These are phyloP conservation scores for Cystobasidium onofrii DNA, from an alignment of 768 basidiomycete genomes.

Conservation along the genomic window DNA sequence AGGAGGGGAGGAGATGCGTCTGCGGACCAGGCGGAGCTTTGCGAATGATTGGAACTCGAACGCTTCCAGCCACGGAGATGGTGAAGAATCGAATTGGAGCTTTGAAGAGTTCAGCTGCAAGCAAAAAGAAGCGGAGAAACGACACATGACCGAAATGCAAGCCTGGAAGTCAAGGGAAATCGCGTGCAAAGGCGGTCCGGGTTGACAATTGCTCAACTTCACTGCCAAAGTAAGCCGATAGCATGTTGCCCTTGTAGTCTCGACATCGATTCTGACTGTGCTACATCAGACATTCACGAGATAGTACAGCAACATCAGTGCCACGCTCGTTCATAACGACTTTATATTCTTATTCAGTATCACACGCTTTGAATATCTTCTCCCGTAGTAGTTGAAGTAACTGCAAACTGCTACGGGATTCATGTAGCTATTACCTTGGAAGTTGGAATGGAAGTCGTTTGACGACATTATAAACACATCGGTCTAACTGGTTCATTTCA, in stretches of 20 bases:
- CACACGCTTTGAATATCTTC: too few species aligned
- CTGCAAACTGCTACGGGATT: too few species aligned
- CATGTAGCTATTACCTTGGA: background rate
- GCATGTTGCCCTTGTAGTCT: too few species aligned
- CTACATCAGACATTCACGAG: too few species aligned
- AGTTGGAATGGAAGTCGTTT: background rate
- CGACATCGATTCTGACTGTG: too few species aligned
- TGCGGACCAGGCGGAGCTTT: constrained; percentile 24
- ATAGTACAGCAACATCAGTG: background rate
- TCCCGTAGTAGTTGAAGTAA: too few species aligned
- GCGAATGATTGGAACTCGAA: constrained; percentile 4
- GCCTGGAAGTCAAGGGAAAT: background rate
- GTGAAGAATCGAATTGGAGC: background rate
- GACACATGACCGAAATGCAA: background rate
- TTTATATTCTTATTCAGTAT: too few species aligned
- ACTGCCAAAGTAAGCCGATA: too few species aligned
- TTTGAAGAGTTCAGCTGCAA: background rate
- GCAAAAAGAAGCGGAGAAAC: background rate
- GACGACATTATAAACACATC: too few species aligned
- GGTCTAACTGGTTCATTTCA: too few species aligned
- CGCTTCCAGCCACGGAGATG: constrained; percentile 4
- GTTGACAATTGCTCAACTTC: background rate
- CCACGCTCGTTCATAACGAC: too few species aligned
- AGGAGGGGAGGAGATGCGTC: constrained; percentile 13
- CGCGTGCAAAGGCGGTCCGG: background rate